These are phyloP conservation scores for Mortierella sp. DNA, from an alignment of 371 early-diverging fungal genomes.

Conservation along the genomic window DNA sequence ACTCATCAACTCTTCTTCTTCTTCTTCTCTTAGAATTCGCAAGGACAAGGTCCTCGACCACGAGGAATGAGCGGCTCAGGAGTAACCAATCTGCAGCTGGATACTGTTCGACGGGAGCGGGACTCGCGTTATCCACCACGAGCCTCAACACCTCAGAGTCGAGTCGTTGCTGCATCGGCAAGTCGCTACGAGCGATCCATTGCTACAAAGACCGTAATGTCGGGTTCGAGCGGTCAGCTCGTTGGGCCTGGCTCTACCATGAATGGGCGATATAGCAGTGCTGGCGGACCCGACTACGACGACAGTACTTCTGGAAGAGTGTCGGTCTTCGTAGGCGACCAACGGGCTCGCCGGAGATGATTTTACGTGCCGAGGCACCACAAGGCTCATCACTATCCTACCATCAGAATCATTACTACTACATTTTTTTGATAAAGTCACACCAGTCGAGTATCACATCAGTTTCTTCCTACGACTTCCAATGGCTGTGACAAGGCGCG, in stretches of 20 bases:
- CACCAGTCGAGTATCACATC: not conserved
- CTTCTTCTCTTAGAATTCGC: conserved; percentile 5
- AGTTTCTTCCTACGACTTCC: conserved; percentile 46
- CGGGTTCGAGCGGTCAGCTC: conserved; percentile 7
- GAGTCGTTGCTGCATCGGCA: conserved; percentile 11
- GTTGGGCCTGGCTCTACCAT: not conserved
- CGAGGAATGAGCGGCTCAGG: conserved; percentile 38
- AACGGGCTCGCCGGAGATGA: conserved; percentile 30
- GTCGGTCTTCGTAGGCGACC: conserved; percentile 23
- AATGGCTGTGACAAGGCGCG: conserved; percentile 33
- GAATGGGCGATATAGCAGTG: conserved; percentile 14
- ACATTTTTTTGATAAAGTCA: too few relatives aligned
- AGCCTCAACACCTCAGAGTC: conserved; percentile 42
- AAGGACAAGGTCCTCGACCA: conserved; percentile 22
- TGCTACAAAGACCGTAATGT: conserved; percentile 1
- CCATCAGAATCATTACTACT: too few relatives aligned
- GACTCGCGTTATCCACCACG: conserved; percentile 41
- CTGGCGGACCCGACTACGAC: conserved; percentile 32
- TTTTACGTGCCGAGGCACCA: too few relatives aligned
- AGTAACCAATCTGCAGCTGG: conserved; percentile 10
- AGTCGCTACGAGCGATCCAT: conserved; percentile 13
- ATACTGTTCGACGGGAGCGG: conserved; percentile 11
- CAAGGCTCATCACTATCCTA: too few relatives aligned
- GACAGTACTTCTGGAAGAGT: conserved; percentile 17
- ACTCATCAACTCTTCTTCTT: not conserved